Evolutionary conservation across 352 stramenopile species (phyloP), one percentile per base, ranked within the genome.

Genomic region (Thraustochytrium striatum): DNA sequence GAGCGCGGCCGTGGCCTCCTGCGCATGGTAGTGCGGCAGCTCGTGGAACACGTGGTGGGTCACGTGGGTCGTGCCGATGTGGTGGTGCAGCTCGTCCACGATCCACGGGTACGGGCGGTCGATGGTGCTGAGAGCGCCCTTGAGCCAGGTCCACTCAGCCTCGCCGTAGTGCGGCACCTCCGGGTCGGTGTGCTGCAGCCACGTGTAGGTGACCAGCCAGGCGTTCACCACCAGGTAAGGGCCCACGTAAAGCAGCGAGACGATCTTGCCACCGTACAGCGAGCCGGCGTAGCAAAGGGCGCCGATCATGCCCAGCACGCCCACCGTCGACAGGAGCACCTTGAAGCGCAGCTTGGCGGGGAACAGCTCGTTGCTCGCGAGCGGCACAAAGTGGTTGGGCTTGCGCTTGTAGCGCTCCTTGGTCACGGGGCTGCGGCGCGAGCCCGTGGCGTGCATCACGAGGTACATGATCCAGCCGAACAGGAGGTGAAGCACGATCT

Each of bases 31-130:
- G 85, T 97, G 98, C 19, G 96, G 96, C 92, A 99, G 98, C 87
- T 98, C 97, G 84, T 94, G 96, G 85, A 98, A 98, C 61, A 99
- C 91, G 86, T 99, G 96, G 87, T 99, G 96, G 65, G 88, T 91
- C 68, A 99, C 94, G 87, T 99, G 96, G 44, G 95, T 98, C 87
- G 95, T 93, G 41, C 92, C 90, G 85, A 99, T 99, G 86, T 95
- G 93, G 88, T 99, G 96, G 83, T 98, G 90, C 72, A 97, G 93
- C 80, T 93, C 91, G 85, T 99, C 93, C 70, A 98, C 92, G 82
- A 97, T 96, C 44, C 87, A 78, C 57, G 95, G 92, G 78, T 98
- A 98, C 1, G 91, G 92, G n/a, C 96, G 91, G 87, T 99, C 96
- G 72, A 99, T 96, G 0, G 96, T 99, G 85, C 89, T 95, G 25